Conservation (phyloP, 1,139 yeast species). For the Candida gigantensis region DNA sequence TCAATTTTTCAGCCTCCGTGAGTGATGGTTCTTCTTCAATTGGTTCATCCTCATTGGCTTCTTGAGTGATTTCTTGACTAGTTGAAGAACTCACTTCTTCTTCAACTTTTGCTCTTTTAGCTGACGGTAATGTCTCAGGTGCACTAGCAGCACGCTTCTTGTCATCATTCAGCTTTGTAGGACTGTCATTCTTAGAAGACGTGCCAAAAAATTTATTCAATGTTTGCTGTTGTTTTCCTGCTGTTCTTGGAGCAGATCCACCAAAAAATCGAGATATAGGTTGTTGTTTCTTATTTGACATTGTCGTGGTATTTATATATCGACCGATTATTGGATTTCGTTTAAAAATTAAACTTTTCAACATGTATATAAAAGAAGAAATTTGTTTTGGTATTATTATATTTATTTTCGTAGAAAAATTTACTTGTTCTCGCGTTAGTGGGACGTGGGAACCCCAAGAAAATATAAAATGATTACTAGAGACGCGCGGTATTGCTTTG, state of each 20-base stretch:
- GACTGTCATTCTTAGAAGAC: constrained; percentile 3
- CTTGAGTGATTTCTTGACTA: constrained; percentile 3
- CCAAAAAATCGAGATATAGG: constrained; percentile 38
- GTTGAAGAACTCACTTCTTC: not conserved
- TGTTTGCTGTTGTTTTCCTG: constrained; percentile 5
- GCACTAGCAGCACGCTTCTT: constrained; percentile 5
- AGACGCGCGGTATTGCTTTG: too few species aligned
- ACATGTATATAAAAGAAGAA: not conserved
- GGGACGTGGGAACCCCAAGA: too few species aligned
- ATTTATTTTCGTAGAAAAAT: too few species aligned
- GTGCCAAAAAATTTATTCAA: constrained; percentile 1
- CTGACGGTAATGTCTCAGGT: constrained; percentile 9
- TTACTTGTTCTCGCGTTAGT: too few species aligned
- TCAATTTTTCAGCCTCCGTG: constrained; percentile 26
- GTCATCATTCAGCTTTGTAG: constrained; percentile 3
- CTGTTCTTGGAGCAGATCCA: constrained; percentile 13
- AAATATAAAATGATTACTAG: too few species aligned
- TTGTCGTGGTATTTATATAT: not conserved
- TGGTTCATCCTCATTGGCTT: constrained; percentile 6
- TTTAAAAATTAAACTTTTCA: not conserved
- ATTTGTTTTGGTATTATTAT: too few species aligned
- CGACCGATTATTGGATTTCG: not conserved
- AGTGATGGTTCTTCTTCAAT: constrained; percentile 8
- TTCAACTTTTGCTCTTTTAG: constrained; percentile 6
- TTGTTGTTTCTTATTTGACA: constrained; percentile 27